These are phyloP conservation scores for Pichia phayaonensis DNA, from an alignment of 805 yeast species.

Conservation along the genomic window DNA sequence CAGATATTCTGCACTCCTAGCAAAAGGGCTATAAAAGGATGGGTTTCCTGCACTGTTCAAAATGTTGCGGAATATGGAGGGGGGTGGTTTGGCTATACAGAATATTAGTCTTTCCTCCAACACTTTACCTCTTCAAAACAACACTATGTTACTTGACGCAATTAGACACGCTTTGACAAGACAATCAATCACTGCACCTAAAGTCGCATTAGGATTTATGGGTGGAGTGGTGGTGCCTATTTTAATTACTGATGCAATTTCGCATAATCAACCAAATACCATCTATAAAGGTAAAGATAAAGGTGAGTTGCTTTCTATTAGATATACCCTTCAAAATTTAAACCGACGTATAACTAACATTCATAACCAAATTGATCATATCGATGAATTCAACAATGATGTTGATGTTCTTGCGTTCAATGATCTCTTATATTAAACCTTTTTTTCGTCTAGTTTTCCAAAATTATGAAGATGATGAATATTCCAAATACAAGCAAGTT, in stretches of 20 bases:
- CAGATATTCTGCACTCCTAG: too few relatives aligned
- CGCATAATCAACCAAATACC: constrained; percentile 2
- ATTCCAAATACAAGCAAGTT: neutral
- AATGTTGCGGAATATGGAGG: too few relatives aligned
- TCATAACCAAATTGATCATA: constrained; percentile 11
- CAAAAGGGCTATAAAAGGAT: neutral
- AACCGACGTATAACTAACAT: constrained; percentile 13
- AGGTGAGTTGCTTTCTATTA: constrained; percentile 13
- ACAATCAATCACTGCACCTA: constrained; percentile 10
- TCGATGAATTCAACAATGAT: constrained; percentile 7
- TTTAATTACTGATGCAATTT: constrained; percentile 10
- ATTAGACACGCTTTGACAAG: constrained; percentile 5
- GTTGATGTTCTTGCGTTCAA: constrained; percentile 5
- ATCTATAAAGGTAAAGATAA: constrained; percentile 8
- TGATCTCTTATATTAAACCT: constrained; percentile 8
- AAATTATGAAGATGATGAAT: neutral
- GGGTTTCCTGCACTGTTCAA: neutral
- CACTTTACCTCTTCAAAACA: neutral
- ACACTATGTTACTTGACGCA: constrained; percentile 10
- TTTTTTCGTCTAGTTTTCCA: neutral
- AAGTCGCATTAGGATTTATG: constrained; percentile 13
- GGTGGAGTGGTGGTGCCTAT: constrained; percentile 16
- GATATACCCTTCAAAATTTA: constrained; percentile 4
- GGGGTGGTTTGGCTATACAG: too few relatives aligned
- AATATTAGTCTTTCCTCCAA: too few relatives aligned